Evolutionary conservation across 2,329 filamentous ascomycete species (phyloP), one percentile per base, ranked within the genome.

Genomic region (Bipolaris bicolor): DNA sequence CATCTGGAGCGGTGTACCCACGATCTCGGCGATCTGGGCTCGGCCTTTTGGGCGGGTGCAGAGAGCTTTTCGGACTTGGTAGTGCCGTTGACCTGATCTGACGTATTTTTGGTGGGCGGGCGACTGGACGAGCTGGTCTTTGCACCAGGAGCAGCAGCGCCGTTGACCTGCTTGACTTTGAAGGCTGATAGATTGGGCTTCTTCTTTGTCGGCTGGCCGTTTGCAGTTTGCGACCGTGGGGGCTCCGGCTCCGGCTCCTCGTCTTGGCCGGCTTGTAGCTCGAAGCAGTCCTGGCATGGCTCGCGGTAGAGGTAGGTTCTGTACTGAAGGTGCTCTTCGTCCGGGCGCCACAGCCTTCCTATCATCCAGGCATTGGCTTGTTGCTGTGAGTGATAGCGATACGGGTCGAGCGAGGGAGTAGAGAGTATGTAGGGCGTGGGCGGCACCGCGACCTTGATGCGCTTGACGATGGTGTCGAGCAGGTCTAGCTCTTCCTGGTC

Each of bases 181-280:
- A 88, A 88, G 37, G 84, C 85, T 40, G 80, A 83, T 51, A 88
- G 72, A 52, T 79, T 86, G 59, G 88, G 87, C 72, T 86, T 88
- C 77, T 86, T 88, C 76, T 84, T 87, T 22, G 79, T 78, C 43
- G 64, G 76, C 26, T 70, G 69, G 22, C 49, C 80, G 53, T 69
- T 72, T n/a, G 65, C 64, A 11, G 64, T 53, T 44, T 71, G 68
- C 9, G 69, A 62, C 61, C 72, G 68, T 50, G 78, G 75, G 24
- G 70, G 74, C 58, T 78, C 73, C 63, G 79, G 74, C 52, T 71
- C 61, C 76, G 78, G 74, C 46, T 82, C 81, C 76, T 83, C 83
- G 62, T 83, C 82, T 50, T 84, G 83, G 57, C 82, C 82, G 10
- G 80, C 80, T 60, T 82, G 76, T 49, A 85, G 72, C 54, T 82